A percentile compares a stretch with the other conserved stretches of the same genome.
Conservation (phyloP, 2,329 filamentous ascomycete genomes). For the Nigrograna mackinnonii region DNA sequence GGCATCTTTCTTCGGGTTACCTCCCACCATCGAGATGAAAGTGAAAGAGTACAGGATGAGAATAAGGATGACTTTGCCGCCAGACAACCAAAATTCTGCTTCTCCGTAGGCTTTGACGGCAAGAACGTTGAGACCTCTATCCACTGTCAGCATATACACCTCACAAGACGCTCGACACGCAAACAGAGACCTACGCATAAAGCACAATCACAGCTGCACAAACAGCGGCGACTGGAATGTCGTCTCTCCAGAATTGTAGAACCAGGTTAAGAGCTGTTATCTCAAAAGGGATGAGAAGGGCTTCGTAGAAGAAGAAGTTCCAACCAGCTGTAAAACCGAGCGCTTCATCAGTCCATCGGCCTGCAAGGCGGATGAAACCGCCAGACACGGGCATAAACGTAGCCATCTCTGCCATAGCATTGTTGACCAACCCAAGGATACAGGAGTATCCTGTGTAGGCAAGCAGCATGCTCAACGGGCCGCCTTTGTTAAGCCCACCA, state of each 20-base stretch:
- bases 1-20: slow-evolving; percentile 22
- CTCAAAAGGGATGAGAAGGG: slow-evolving; percentile 49
- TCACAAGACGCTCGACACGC: no score
- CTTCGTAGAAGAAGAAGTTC: slow-evolving; percentile 50
- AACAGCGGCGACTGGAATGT: slow-evolving; percentile 39
- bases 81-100: slow-evolving; percentile 46
- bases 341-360: slow-evolving; percentile 64
- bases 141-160: neutral
- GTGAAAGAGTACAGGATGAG: slow-evolving; percentile 48
- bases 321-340: slow-evolving; percentile 54
- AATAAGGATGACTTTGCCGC: slow-evolving; percentile 52
- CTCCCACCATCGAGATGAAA: slow-evolving; percentile 34
- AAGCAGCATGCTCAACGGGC: neutral
- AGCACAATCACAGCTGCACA: slow-evolving; percentile 32
- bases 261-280: slow-evolving; percentile 37
- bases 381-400: slow-evolving; percentile 63
- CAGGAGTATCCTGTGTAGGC: neutral
- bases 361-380: slow-evolving; percentile 63
- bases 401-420: slow-evolving; percentile 64
- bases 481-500: neutral
- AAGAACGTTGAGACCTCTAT: slow-evolving; percentile 32
- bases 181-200: slow-evolving; percentile 17
- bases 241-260: slow-evolving; percentile 26
- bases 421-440: slow-evolving; percentile 45
- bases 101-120: slow-evolving; percentile 44